Evolutionary conservation across 805 yeast genomes (phyloP), one percentile per base, ranked within the genome.

Genomic region (Cyberlindnera bimundalis): DNA sequence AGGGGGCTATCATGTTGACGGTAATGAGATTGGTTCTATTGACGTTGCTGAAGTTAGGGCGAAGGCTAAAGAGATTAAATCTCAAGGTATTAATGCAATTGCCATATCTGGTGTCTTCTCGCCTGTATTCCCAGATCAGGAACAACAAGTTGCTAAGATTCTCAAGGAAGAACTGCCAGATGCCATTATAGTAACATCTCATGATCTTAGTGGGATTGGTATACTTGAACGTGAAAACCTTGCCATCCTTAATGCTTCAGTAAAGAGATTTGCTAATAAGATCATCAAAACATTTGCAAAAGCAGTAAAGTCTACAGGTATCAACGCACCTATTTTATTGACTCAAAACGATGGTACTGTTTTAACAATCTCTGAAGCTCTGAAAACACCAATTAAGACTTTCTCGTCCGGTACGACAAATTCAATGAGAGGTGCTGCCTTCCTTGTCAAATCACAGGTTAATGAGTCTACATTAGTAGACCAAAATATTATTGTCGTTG

Each of bases 331-430:
- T 7, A 58, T 72, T 4, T 51, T 71, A 1, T 48, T 66, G 30
- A 70, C 76, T 17, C 77, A 72, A 50, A 73, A 73, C 49, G 77
- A 73, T 46, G 78, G 77, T 6, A 72, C 78, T 3, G 68, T 71
- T 7, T 47, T 70, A n/a, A 58, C 73, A 2, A 60, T 66, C 3
- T 33, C 51, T 4, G 75, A 71, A 34, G 76, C 75, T 0, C 43
- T 64, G 27, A 48, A 50, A 11, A 55, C 64, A 3, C 77, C 77
- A 13, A 71, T 72, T 34, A 56, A 68, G 39, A 71, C 77, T 0
- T 71, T 72, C 48, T 67, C 75, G 5, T 71, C 76, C 3, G 76
- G 78, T 33, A 71, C 76, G 4, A 72, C 75, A 6, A 70, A 70
- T 46, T 69, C 74, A 4, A 69, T 70, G 74, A 54, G 74, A 46